phyloP scores from a whole-genome alignment of 345 rosid genomes.

The Bretschneidera sinensis region DNA sequence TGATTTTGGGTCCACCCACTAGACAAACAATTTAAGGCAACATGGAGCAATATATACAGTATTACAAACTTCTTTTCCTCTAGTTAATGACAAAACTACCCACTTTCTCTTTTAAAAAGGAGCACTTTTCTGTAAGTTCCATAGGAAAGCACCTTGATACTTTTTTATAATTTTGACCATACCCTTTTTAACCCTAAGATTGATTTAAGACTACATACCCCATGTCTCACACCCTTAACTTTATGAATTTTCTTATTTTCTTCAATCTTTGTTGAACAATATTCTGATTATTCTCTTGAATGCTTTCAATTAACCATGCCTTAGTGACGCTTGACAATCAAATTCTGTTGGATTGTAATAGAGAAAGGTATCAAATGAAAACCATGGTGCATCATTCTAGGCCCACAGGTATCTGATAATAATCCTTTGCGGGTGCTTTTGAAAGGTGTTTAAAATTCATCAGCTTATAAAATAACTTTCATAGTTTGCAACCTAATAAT shows the following conservation, averaged over 20 bases:
- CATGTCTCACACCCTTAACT: background rate
- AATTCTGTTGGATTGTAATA: background rate
- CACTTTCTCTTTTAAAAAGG: constrained; percentile 24
- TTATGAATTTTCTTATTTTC: constrained; percentile 7
- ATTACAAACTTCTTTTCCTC: constrained; percentile 12
- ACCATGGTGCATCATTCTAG: no score
- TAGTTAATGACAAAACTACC: constrained; percentile 30
- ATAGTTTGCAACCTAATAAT: no score
- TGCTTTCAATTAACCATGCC: no score
- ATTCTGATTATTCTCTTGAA: constrained; percentile 10
- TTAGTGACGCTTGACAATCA: background rate
- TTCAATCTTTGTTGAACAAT: constrained; percentile 3
- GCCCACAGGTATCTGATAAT: no score
- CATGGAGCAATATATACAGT: constrained; percentile 22
- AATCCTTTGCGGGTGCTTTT: no score
- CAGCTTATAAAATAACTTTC: no score
- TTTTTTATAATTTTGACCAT: constrained; percentile 23
- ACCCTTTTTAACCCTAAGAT: background rate
- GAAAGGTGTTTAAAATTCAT: no score
- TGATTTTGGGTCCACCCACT: constrained; percentile 35
- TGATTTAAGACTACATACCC: background rate
- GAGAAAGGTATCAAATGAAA: no score
- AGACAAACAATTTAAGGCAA: constrained; percentile 30
- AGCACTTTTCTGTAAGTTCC: constrained; percentile 36
- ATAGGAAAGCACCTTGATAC: constrained; percentile 31